Conservation (phyloP, 768 basidiomycete species). For the Suillus ampliporus region DNA sequence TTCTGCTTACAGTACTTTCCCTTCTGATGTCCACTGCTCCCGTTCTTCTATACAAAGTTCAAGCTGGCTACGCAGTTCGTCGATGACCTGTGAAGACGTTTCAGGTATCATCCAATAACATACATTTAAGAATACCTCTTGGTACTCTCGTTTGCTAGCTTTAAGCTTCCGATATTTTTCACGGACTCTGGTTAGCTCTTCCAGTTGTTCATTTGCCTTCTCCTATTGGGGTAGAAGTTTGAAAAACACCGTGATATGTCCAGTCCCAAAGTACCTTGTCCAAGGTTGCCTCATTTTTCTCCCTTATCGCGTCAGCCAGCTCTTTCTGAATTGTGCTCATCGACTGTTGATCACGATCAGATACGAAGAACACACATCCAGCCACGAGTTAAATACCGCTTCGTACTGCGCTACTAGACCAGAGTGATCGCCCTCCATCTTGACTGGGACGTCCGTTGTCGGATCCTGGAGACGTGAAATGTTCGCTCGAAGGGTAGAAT, state of each 20-base stretch:
- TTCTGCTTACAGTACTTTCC: slow-evolving; percentile 1
- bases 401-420: slow-evolving; percentile 8
- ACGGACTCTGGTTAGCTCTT: slow-evolving; percentile 17
- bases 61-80: slow-evolving; percentile 27
- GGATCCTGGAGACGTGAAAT: slow-evolving; percentile 22
- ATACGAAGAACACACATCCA: background rate
- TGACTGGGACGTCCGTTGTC: slow-evolving; percentile 17
- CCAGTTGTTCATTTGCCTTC: slow-evolving; percentile 12
- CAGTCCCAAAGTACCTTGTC: background rate
- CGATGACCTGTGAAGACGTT: slow-evolving; percentile 20
- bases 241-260: background rate
- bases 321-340: slow-evolving; percentile 17
- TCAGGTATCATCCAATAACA: background rate
- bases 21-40: slow-evolving; percentile 22
- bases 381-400: slow-evolving; percentile 10
- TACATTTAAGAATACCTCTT: slow-evolving; percentile 23
- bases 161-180: slow-evolving; percentile 30
- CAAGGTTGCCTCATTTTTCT: slow-evolving; percentile 12
- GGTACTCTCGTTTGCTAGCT: slow-evolving; percentile 18
- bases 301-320: slow-evolving; percentile 19
- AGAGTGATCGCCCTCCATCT: slow-evolving; percentile 20
- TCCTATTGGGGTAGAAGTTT: slow-evolving; percentile 17
- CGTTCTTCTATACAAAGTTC: slow-evolving; percentile 22
- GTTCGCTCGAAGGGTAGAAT: slow-evolving; percentile 21
- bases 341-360: slow-evolving; percentile 17